Base-by-base conservation (phyloP, 805 yeast genomes). In the Candida ortonii region DNA sequence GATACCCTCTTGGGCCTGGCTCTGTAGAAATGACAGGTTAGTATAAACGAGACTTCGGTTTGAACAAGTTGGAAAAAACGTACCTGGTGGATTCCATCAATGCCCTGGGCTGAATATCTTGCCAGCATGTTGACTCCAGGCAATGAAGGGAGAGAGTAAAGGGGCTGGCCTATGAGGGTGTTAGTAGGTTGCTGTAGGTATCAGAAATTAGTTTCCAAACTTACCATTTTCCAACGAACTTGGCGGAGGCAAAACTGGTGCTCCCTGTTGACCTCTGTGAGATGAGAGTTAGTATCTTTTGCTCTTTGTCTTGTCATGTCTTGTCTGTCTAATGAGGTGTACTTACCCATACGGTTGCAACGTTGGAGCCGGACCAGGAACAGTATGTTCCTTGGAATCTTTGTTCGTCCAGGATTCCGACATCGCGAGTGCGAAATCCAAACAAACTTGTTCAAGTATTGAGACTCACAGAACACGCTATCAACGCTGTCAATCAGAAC, bases 181-280 rank as follows among this genome's bases (percentile, higher is more conserved):
- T 26, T 34, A 22, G 27, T 15, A 17, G 25, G 29, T 15, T 26
- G 29, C 14, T 28, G 24, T 14, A 6, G 34, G 33, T 18, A 23
- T 25, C 25, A 25, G n/a, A 7, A 15, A 10, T 10, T 6, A 16
- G 5, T 10, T 5, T 14, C 5, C 5, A 20, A 10, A 67, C 71
- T 34, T 66, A 67, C 75, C 71, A 36, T 71, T 61, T 48, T 72
- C 78, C 42, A 72, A 61, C 18, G 55, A 51, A 25, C 56, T 73
- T 12, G 81, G 80, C 9, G 81, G 80, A 6, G 80, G 81, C 41
- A 76, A 62, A 12, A 75, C 78, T 8, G 80, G 80, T 6, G 78
- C 61, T 43, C 43, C 48, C 41, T 44, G 73, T 54, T 71, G 80
- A 50, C 76, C 78, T 46, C 79, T 73, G 41, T 16, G n/a, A 20